Percentiles rank a stretch among this genome's conserved stretches.
Conservation (phyloP, 1,284 basidiomycete genomes). For the Anthracocystis setariae region DNA sequence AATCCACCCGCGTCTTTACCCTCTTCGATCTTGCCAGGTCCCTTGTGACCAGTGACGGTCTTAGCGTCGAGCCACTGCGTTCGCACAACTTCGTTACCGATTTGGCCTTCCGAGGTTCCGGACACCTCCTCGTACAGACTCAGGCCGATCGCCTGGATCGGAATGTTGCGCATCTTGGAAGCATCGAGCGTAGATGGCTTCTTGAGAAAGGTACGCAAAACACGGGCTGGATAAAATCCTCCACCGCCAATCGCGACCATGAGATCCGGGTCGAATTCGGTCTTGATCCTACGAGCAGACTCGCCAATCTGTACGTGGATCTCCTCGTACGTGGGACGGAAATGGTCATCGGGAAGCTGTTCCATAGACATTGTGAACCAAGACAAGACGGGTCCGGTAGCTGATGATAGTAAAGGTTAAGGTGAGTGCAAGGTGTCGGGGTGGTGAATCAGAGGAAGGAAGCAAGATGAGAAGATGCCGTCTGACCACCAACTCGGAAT, state of each 20-base stretch:
- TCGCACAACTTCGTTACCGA: slow-evolving; percentile 65
- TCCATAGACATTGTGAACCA: slow-evolving; percentile 38
- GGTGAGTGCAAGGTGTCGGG: too few relatives aligned
- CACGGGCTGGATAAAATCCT: slow-evolving; percentile 66
- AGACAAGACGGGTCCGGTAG: too few relatives aligned
- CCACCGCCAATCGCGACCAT: slow-evolving; percentile 66
- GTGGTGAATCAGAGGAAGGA: too few relatives aligned
- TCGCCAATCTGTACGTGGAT: slow-evolving; percentile 64
- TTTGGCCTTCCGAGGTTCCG: slow-evolving; percentile 56
- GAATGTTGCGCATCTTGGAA: slow-evolving; percentile 63
- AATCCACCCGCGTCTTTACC: slow-evolving; percentile 61
- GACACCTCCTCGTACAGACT: slow-evolving; percentile 66
- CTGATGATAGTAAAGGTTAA: too few relatives aligned
- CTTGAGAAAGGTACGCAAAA: slow-evolving; percentile 66
- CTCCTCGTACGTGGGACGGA: slow-evolving; percentile 66
- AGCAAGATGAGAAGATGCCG: too few relatives aligned
- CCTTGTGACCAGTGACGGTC: slow-evolving; percentile 44
- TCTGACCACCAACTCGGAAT: too few relatives aligned
- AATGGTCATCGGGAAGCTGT: slow-evolving; percentile 65
- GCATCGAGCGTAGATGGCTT: slow-evolving; percentile 55
- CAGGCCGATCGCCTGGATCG: slow-evolving; percentile 67
- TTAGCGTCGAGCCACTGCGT: slow-evolving; percentile 67
- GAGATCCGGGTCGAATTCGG: slow-evolving; percentile 61
- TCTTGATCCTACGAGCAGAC: slow-evolving; percentile 57
- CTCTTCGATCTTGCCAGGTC: slow-evolving; percentile 51